These are phyloP conservation scores for Saccharomycopsis schoenii DNA, from an alignment of 805 yeast genomes.

Conservation along the genomic window DNA sequence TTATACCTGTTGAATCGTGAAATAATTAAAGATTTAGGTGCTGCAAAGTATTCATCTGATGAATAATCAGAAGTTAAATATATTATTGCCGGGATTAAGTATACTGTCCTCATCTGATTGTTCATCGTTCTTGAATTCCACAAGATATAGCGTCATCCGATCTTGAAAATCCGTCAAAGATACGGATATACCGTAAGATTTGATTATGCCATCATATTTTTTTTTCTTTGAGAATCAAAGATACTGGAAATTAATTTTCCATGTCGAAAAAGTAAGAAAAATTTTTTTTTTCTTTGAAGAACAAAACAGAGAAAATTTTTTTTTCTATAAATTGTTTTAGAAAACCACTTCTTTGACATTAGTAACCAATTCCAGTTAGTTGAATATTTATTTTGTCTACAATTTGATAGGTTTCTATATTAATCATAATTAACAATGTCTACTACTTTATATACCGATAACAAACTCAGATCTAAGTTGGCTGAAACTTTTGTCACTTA, in stretches of 20 bases:
- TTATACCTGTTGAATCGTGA: too few species aligned
- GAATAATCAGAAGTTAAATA: not conserved
- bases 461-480: conserved; percentile 6
- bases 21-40: not conserved
- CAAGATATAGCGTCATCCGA: too few species aligned
- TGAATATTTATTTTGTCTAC: too few species aligned
- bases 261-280: not conserved
- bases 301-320: not conserved
- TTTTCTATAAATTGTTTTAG: not conserved
- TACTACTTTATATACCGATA: conserved; percentile 7
- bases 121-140: too few species aligned
- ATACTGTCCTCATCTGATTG: too few species aligned
- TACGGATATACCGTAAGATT: not conserved
- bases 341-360: too few species aligned
- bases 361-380: too few species aligned
- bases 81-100: too few species aligned
- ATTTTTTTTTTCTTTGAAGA: not conserved
- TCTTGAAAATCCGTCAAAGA: too few species aligned
- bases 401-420: conserved; percentile 22
- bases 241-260: too few species aligned
- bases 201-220: not conserved
- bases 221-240: not conserved
- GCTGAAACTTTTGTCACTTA: conserved; percentile 4
- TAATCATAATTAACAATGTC: not conserved
- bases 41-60: not conserved